phyloP scores from a whole-genome alignment of 164 flowering plant species.

The Warburgia ugandensis region DNA sequence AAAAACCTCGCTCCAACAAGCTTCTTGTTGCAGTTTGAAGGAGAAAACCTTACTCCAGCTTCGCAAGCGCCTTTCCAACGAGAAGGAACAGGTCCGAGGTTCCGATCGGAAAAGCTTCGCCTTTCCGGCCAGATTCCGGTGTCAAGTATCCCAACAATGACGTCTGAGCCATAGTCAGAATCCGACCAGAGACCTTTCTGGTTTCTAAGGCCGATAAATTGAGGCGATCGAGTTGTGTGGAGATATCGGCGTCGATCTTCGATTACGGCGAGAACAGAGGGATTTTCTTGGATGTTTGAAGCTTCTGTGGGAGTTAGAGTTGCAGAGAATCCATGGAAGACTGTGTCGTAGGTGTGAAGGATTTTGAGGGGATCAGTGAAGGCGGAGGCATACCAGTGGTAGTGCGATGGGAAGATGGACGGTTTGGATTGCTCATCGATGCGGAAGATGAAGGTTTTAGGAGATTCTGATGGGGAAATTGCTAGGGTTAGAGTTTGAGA shows the following conservation, averaged over 20 bases:
- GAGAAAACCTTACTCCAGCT: constrained; percentile 39
- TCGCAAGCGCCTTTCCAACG: constrained; percentile 79
- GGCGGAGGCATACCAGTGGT: constrained; percentile 81
- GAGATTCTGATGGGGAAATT: constrained; percentile 1
- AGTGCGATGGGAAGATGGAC: constrained; percentile 71
- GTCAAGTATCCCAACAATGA: constrained; percentile 79
- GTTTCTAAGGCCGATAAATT: constrained; percentile 75
- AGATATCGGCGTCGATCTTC: constrained; percentile 68
- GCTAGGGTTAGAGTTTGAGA: constrained; percentile 6
- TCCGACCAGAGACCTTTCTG: constrained; percentile 90
- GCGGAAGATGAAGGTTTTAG: constrained; percentile 64
- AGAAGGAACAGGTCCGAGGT: constrained; percentile 67
- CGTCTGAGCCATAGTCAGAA: constrained; percentile 88
- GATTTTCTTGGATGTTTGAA: constrained; percentile 29
- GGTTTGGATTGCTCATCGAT: constrained; percentile 62
- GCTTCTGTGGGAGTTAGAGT: constrained; percentile 39
- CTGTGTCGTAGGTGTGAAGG: constrained; percentile 74
- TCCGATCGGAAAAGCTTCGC: constrained; percentile 69
- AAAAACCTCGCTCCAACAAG: constrained; percentile 82
- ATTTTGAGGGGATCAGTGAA: constrained; percentile 41
- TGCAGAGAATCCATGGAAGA: constrained; percentile 94
- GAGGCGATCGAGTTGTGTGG: constrained; percentile 99
- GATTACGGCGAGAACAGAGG: constrained; percentile 62
- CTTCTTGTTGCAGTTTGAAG: constrained; percentile 58
- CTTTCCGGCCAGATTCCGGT: constrained; percentile 97